Base-by-base conservation (phyloP, 371 early-diverging fungal genomes). In the Mortierella sp. region DNA sequence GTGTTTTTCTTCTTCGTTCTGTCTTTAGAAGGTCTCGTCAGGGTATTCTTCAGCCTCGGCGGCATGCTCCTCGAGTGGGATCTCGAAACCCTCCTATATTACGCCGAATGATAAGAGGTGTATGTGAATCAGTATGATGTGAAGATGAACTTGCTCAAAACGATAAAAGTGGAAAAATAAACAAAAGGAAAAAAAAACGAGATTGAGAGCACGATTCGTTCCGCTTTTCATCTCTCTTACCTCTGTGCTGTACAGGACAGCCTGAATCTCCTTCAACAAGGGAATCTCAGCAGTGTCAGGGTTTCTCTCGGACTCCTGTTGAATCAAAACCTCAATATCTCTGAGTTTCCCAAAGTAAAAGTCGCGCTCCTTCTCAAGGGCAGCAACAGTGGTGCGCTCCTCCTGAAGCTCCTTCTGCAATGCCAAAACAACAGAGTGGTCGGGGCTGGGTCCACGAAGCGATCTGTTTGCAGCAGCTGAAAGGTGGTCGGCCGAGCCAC, bases 361-460 rank as follows among this genome's bases (percentile, higher is more conserved):
- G 82, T 99, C 98, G 48, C 99, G 94, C 87, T 99, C 98, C 89
- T 96, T 97, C 89, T 98, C 98, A 50, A 97, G 92, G 48, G 96
- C 97, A 74, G 96, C 96, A 50, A 98, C 94, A n/a, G 94, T 92
- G 45, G 93, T 88, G 84, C 96, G 95, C 75, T 96, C 89, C 83
- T 97, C 96, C 28, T 92, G 88, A 34, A 96, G 86, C 82, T 98
- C 84, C 84, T 79, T 80, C 26, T 84, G 84, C 82, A 84, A 72
- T 44, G 60, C 48, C 77, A 81, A 70, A 52, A 84, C 63, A 44
- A 84, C 75, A 55, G 85, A 31, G 60, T 84, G 85, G 38, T 88
- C 84, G 44, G 88, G 89, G 34, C 80, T 84, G 58, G 83, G 81
- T 38, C 88, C 87, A 75, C 87, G 87, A 16, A 74, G 74, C 58